Evolutionary conservation across 1,139 yeast genomes (phyloP).

Genomic region (Debaryomyces udenii): DNA sequence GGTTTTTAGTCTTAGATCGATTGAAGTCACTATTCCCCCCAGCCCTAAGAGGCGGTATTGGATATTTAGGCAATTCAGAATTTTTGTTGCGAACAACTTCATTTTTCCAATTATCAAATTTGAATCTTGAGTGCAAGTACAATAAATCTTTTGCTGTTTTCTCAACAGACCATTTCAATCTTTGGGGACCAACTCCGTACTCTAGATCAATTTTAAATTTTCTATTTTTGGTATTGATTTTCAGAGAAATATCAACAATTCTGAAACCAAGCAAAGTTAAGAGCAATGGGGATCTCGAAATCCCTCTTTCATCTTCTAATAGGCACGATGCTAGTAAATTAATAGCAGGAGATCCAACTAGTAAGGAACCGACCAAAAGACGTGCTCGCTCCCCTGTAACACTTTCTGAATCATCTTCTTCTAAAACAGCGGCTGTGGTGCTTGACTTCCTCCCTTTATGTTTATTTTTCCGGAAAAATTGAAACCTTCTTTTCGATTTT

Average conservation of each 20-base stretch:
- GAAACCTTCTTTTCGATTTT: constrained; percentile 27
- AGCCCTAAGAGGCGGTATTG: constrained; percentile 28
- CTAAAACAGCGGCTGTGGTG: constrained; percentile 15
- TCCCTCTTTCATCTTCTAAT: constrained; percentile 75
- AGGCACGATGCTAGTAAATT: constrained; percentile 75
- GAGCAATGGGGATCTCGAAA: constrained; percentile 79
- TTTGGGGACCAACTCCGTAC: constrained; percentile 83
- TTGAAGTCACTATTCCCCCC: constrained; percentile 9
- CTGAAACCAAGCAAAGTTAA: constrained; percentile 71
- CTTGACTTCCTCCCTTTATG: constrained; percentile 22
- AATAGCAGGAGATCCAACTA: constrained; percentile 81
- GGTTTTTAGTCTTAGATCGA: constrained; percentile 2
- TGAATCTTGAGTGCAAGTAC: constrained; percentile 67
- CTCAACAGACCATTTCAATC: constrained; percentile 79
- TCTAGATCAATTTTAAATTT: constrained; percentile 72
- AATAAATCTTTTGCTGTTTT: constrained; percentile 73
- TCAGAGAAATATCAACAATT: constrained; percentile 55
- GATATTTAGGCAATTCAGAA: constrained; percentile 32
- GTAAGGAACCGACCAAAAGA: constrained; percentile 61
- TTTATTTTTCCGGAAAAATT: constrained; percentile 27
- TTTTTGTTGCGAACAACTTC: constrained; percentile 35
- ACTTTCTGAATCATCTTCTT: constrained; percentile 27
- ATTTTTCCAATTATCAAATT: constrained; percentile 47
- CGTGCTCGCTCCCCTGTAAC: constrained; percentile 58
- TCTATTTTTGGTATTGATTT: constrained; percentile 48